Evolutionary conservation across 2,329 filamentous ascomycete genomes (phyloP), one percentile per base, ranked within the genome.

Genomic region (Aciculosporium take): DNA sequence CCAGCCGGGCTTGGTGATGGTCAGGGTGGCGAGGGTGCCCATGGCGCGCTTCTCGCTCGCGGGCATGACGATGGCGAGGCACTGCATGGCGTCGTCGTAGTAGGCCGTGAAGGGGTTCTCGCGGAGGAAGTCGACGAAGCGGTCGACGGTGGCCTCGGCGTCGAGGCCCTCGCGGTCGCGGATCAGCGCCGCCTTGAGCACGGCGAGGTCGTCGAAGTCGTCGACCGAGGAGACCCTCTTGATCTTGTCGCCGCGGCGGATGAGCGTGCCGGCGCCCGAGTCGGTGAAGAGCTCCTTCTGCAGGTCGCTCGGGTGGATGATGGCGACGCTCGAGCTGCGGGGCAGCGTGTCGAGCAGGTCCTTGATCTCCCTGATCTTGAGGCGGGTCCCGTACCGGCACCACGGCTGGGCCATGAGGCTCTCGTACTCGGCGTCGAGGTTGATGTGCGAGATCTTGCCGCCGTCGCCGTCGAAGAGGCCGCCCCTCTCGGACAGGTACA

Each of bases 361-460:
- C 71, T 94, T 94, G 66, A 94, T 93, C 67, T 98, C 87, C 66
- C 84, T 85, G 62, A 98, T 96, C 79, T 98, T 98, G 49, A 96
- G 72, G 48, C 88, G 77, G 29, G 89, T 96, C 48, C 91, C 91
- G 58, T 91, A 93, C 56, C 85, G 80, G 62, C 93, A 91, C 91
- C 89, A 98, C 52, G 84, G 78, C 65, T 95, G 86, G 43, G 78
- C 73, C 86, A 96, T 94, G 55, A 95, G 74, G 56, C 84, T 74
- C 45, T 94, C 86, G 55, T 84, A 96, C 65, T 98, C 91, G 64
- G 94, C 88, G 57, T 98, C 91, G 44, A 98, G 71, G 66, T 96
- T 96, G 65, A 96, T 96, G 45, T 83, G 84, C 5, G 89, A 94
- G 56, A 96, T 96, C 68, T 94, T 94, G 68, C 89, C 81, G 45